Conservation (phyloP, 1,284 basidiomycete species). For the Melampsora larici-populina region DNA sequence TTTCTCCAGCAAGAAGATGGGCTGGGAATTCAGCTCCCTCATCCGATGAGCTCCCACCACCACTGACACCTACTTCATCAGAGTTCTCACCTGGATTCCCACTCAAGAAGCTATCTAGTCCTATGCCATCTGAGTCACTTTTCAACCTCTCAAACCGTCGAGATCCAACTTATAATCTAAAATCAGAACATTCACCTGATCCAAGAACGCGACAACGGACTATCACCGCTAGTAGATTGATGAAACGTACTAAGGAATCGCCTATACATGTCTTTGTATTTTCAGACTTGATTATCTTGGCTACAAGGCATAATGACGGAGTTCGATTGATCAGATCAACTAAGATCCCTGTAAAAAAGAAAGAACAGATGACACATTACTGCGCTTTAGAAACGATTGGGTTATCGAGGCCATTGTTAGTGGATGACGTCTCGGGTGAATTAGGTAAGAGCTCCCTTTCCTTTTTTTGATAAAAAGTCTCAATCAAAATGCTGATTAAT, state of each 20-base stretch:
- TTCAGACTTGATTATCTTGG: conserved; percentile 65
- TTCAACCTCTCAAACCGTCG: background rate
- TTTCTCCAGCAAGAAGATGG: background rate
- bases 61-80: conserved; percentile 12
- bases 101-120: conserved; percentile 44
- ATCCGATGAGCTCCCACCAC: conserved; percentile 14
- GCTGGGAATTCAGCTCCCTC: background rate
- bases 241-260: conserved; percentile 47
- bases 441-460: conserved; percentile 48
- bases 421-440: conserved; percentile 55
- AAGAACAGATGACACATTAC: conserved; percentile 51
- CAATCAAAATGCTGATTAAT: background rate
- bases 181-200: background rate
- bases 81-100: conserved; percentile 30
- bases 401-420: conserved; percentile 61
- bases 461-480: background rate
- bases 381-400: conserved; percentile 61
- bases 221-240: background rate
- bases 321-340: conserved; percentile 46
- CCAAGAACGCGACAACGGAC: conserved; percentile 19
- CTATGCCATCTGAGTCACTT: conserved; percentile 43
- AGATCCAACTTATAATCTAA: background rate
- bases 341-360: conserved; percentile 48
- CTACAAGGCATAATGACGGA: conserved; percentile 49
- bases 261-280: conserved; percentile 64